These are phyloP conservation scores for Kwoniella sp. DNA, from an alignment of 768 basidiomycete species.

Conservation along the genomic window DNA sequence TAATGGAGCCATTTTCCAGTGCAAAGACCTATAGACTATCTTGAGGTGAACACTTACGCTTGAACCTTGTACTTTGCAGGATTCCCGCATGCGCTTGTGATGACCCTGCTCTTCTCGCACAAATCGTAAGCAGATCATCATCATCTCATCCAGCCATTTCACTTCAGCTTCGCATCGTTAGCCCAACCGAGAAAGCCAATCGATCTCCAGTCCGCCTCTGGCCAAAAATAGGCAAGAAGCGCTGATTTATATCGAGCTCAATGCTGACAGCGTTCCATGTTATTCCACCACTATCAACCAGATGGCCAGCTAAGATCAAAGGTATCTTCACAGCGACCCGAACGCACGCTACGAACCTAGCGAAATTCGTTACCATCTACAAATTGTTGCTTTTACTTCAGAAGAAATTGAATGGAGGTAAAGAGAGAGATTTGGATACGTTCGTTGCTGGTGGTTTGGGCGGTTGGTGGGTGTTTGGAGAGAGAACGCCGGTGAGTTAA, in stretches of 20 bases:
- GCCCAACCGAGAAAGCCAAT: too few species aligned
- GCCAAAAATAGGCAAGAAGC: too few species aligned
- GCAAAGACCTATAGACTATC: background rate
- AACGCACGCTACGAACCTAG: conserved; percentile 87
- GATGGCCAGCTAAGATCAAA: conserved; percentile 46
- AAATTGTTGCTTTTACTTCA: conserved; percentile 82
- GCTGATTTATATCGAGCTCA: background rate
- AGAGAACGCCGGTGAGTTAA: conserved; percentile 57
- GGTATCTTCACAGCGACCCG: conserved; percentile 80
- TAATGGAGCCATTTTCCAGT: too few species aligned
- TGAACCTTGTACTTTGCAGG: conserved; percentile 50
- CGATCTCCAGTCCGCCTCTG: too few species aligned
- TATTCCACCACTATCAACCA: conserved; percentile 1
- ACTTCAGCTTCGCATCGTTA: too few species aligned
- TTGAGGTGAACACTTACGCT: background rate
- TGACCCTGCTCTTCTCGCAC: conserved; percentile 90
- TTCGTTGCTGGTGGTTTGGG: conserved; percentile 91
- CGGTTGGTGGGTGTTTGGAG: conserved; percentile 65
- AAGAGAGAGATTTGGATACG: conserved; percentile 76
- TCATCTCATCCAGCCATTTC: too few species aligned
- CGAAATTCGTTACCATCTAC: conserved; percentile 92
- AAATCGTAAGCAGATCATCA: conserved; percentile 69
- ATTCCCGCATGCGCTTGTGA: conserved; percentile 94
- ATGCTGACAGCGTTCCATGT: background rate
- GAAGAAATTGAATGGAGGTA: conserved; percentile 72